Evolutionary conservation across 2,329 filamentous ascomycete genomes (phyloP), one percentile per base, ranked within the genome.

Genomic region (Xylaria sp.): DNA sequence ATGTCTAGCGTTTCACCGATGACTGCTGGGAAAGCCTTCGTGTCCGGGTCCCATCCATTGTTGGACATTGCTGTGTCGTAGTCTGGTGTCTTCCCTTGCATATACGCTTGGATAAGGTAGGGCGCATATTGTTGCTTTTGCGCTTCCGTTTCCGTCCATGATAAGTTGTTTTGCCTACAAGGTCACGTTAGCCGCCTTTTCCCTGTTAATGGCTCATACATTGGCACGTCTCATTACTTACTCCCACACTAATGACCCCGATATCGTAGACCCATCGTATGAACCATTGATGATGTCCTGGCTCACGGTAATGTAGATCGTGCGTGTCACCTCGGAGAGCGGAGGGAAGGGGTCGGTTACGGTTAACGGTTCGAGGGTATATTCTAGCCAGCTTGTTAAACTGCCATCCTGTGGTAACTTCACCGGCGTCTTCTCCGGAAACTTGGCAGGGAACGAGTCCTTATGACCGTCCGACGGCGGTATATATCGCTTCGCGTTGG

Each of bases 1-100:
- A 82, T 78, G 50, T 83, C 80, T 2, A 84, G 66, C 0, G 83
- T 78, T 63, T 87, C 83, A 21, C 82, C 83, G 1, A 84, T 63
- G 40, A 74, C 72, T 1, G 79, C 82, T 0, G 83, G 80, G 63
- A 78, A 86, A 0, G 78, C 74, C 9, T 71, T 68, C 0, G 74
- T 79, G 0, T 54, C 61, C 0, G 81, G 81, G 55, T 87, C 83
- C 72, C 79, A 84, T 16, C 81, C 82, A 16, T 70, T 57, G 60
- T 84, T 80, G 11, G 65, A 64, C 0, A 82, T 19, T 0, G 83
- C 82, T 0, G 71, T 74, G 0, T 75, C 71, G 62, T 82, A 84
- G 64, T 83, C 69, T 1, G 83, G 82, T n/a, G 77, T 78, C 18
- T 73, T 66, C 2, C 77, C 77, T n/a, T 74, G 72, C 26, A 72